Conservation (phyloP, 306 rosid genomes). For the Cicer bijugum region DNA sequence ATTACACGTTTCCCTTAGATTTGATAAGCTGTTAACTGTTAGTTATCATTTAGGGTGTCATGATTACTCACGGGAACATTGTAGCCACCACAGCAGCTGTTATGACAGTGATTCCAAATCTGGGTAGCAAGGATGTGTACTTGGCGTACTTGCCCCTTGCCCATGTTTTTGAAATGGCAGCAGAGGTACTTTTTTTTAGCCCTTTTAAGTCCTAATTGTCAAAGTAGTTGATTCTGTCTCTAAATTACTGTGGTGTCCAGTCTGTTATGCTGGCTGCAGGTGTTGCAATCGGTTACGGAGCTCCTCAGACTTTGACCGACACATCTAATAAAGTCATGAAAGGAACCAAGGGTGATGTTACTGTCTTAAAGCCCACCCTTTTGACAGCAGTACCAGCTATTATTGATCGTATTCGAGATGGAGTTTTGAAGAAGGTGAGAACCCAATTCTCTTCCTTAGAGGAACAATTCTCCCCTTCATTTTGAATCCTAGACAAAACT, state of each 20-base stretch:
- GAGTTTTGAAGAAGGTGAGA: conserved; percentile 75
- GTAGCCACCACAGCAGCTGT: conserved; percentile 87
- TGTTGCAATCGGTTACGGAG: conserved; percentile 74
- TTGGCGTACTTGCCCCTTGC: conserved; percentile 93
- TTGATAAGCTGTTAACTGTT: conserved; percentile 36
- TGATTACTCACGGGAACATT: conserved; percentile 89
- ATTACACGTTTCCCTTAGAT: conserved; percentile 7
- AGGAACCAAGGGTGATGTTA: conserved; percentile 92
- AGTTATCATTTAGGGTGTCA: conserved; percentile 73
- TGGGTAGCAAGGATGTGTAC: conserved; percentile 70
- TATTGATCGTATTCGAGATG: conserved; percentile 85
- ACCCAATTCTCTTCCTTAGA: background rate
- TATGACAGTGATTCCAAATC: conserved; percentile 72
- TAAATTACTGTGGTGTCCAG: conserved; percentile 59
- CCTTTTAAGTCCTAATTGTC: conserved; percentile 24
- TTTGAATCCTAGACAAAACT: background rate
- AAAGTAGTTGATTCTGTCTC: conserved; percentile 31
- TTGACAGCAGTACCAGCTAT: conserved; percentile 93
- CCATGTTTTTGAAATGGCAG: conserved; percentile 94
- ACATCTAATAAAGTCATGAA: conserved; percentile 79
- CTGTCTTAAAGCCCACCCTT: conserved; percentile 74
- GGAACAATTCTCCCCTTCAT: background rate
- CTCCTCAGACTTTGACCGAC: conserved; percentile 79
- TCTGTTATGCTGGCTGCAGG: conserved; percentile 85
- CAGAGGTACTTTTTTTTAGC: conserved; percentile 65